Evolutionary conservation across 768 basidiomycete species (phyloP).

Genomic region (Leccinum sublutescens): DNA sequence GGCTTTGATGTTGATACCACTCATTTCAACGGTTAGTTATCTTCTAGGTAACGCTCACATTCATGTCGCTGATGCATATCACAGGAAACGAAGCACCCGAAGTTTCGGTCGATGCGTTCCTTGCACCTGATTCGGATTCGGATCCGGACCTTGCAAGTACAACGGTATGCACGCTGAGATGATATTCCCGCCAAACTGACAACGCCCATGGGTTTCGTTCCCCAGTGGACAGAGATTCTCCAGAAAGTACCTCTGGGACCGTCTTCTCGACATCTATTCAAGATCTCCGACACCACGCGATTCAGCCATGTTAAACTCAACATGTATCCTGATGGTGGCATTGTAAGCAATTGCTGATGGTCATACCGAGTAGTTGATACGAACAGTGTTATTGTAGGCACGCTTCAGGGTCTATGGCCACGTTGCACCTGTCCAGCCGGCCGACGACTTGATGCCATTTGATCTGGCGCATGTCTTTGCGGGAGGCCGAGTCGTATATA

Average conservation of each 20-base stretch:
- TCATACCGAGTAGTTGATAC: background rate
- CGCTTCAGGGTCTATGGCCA: slow-evolving; percentile 90
- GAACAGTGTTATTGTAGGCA: slow-evolving; percentile 48
- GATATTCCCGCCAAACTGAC: background rate
- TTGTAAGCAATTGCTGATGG: slow-evolving; percentile 46
- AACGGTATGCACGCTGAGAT: slow-evolving; percentile 43
- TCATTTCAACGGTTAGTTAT: slow-evolving; percentile 77
- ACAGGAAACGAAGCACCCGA: slow-evolving; percentile 85
- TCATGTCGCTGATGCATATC: background rate
- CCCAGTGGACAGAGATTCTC: slow-evolving; percentile 78
- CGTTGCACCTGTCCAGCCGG: slow-evolving; percentile 64
- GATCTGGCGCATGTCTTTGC: slow-evolving; percentile 91
- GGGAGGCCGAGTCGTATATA: slow-evolving; percentile 79
- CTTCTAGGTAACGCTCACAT: background rate
- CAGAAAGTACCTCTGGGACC: slow-evolving; percentile 78
- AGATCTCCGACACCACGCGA: slow-evolving; percentile 48
- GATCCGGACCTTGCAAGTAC: slow-evolving; percentile 46
- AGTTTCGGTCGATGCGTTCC: slow-evolving; percentile 68
- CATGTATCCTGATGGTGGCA: slow-evolving; percentile 97
- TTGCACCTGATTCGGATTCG: slow-evolving; percentile 40
- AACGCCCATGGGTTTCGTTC: background rate
- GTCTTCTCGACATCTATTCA: slow-evolving; percentile 85
- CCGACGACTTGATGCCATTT: slow-evolving; percentile 47
- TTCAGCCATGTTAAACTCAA: slow-evolving; percentile 86
- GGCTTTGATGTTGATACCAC: slow-evolving; percentile 95